Evolutionary conservation across 352 stramenopile species (phyloP).

Genomic region (Pythium angustatum): DNA sequence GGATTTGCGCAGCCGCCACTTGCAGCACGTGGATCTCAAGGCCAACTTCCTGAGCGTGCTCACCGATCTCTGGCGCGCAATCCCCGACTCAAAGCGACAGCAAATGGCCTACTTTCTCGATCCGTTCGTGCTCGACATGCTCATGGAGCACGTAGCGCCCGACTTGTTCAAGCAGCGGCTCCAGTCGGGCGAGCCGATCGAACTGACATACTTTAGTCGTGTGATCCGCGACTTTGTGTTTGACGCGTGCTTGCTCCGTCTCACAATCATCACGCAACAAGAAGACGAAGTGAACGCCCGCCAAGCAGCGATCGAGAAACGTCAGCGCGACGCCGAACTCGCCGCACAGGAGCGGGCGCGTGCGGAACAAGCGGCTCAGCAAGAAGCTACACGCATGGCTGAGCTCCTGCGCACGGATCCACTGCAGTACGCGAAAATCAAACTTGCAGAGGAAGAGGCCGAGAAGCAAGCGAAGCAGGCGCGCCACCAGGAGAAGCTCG

Average conservation of each 20-base stretch:
- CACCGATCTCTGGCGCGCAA: constrained; percentile 54
- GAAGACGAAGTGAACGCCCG: constrained; percentile 37
- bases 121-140: constrained; percentile 63
- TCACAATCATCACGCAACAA: constrained; percentile 47
- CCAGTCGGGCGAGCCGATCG: constrained; percentile 37
- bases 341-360: constrained; percentile 20
- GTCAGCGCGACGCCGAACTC: constrained; percentile 19
- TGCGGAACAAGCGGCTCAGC: constrained; percentile 16
- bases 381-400: constrained; percentile 38
- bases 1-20: constrained; percentile 58
- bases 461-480: constrained; percentile 36
- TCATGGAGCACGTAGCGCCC: constrained; percentile 46
- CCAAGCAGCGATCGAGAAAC: constrained; percentile 19
- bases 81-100: constrained; percentile 51
- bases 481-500: constrained; percentile 42
- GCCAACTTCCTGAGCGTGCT: constrained; percentile 46
- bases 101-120: constrained; percentile 60
- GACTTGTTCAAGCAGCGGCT: constrained; percentile 29
- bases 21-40: constrained; percentile 41
- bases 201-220: constrained; percentile 57
- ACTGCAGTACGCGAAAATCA: constrained; percentile 43
- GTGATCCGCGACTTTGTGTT: constrained; percentile 67
- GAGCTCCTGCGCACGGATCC: constrained; percentile 42
- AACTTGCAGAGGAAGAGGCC: constrained; percentile 38
- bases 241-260: constrained; percentile 49